Percentiles rank a stretch among this genome's conserved stretches.
Evolutionary conservation across 2,329 filamentous ascomycete species (phyloP).

Genomic region (Penicillium olsonii): DNA sequence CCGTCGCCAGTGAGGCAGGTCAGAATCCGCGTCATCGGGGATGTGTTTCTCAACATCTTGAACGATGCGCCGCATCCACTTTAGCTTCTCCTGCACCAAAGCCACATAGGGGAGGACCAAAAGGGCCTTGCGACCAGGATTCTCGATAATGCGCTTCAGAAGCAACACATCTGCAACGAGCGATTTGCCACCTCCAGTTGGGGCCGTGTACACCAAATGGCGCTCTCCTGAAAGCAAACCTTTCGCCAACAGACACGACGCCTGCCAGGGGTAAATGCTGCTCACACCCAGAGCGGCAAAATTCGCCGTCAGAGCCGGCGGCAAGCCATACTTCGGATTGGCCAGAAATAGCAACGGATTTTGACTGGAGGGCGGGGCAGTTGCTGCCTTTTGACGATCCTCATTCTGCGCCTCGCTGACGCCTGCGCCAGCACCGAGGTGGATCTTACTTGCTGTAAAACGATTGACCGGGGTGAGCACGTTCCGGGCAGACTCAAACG

Average conservation of each 20-base stretch:
- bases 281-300: constrained; percentile 67
- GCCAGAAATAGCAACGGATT: constrained; percentile 59
- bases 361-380: constrained; percentile 46
- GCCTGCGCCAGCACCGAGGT: constrained; percentile 26
- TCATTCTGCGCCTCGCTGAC: constrained; percentile 6
- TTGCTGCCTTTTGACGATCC: constrained; percentile 48
- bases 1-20: constrained; percentile 52
- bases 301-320: constrained; percentile 62
- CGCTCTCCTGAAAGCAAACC: constrained; percentile 65
- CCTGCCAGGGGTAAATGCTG: constrained; percentile 78
- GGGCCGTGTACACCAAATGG: constrained; percentile 77
- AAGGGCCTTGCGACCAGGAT: constrained; percentile 66
- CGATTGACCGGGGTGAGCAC: constrained; percentile 28
- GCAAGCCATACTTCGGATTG: constrained; percentile 65
- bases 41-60: constrained; percentile 55
- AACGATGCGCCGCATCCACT: constrained; percentile 70
- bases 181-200: constrained; percentile 76
- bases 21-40: constrained; percentile 33
- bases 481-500: constrained; percentile 31
- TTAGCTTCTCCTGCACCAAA: constrained; percentile 76
- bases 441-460: constrained; percentile 46
- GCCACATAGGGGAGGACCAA: constrained; percentile 76
- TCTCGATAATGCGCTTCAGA: constrained; percentile 68
- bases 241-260: constrained; percentile 68
- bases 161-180: constrained; percentile 72